Conservation (phyloP, 2,329 filamentous ascomycete genomes). For the Elsinoe arachidis region DNA sequence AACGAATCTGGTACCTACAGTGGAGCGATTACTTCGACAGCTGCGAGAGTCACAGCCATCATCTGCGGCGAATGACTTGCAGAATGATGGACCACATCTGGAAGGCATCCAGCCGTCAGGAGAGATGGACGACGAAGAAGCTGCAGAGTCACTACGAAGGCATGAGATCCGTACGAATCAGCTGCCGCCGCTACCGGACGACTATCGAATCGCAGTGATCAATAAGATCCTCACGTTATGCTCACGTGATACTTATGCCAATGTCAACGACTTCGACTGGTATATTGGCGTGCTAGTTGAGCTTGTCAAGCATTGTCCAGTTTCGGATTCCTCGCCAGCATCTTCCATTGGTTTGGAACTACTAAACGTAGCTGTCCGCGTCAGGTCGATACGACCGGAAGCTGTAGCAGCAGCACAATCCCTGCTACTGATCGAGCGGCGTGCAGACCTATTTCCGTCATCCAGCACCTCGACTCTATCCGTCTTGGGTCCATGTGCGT, state of each 20-base stretch:
- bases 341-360: slow-evolving; percentile 69
- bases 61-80: slow-evolving; percentile 36
- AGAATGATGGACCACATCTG: slow-evolving; percentile 38
- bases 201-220: slow-evolving; percentile 79
- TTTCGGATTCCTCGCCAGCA: slow-evolving; percentile 30
- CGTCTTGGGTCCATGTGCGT: slow-evolving; percentile 67
- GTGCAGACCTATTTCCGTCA: slow-evolving; percentile 48
- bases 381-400: slow-evolving; percentile 69
- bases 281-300: slow-evolving; percentile 87
- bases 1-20: slow-evolving; percentile 75
- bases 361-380: slow-evolving; percentile 83
- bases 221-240: slow-evolving; percentile 80
- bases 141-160: slow-evolving; percentile 46
- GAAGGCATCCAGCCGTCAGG: slow-evolving; percentile 40
- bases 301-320: slow-evolving; percentile 60
- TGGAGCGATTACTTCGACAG: slow-evolving; percentile 80
- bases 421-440: slow-evolving; percentile 56
- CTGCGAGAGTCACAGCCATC: slow-evolving; percentile 57
- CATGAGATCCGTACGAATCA: slow-evolving; percentile 41
- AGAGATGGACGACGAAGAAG: slow-evolving; percentile 51
- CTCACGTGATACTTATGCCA: slow-evolving; percentile 76
- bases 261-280: slow-evolving; percentile 90
- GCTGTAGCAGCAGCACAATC: slow-evolving; percentile 76
- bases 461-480: slow-evolving; percentile 46
- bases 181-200: slow-evolving; percentile 63